Base-by-base conservation (phyloP, 1,284 basidiomycete species). In the Marasmius oreades region DNA sequence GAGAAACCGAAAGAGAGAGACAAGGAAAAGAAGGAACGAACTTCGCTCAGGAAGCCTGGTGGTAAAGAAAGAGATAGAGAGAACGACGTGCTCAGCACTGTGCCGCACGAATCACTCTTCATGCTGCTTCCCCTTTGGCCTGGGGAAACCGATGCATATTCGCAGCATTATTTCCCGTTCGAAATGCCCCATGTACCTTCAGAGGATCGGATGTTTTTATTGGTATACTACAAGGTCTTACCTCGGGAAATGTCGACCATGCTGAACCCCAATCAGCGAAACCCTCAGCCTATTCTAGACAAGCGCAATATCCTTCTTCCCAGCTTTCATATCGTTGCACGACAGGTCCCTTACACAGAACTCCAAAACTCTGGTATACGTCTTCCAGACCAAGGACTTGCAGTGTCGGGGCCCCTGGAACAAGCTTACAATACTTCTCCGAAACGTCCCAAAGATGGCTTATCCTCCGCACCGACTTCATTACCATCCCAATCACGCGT, bases 101-200 rank as follows among this genome's bases (percentile, higher is more conserved):
- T 59, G n/a, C 58, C 58, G 12, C 39, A n/a, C 11, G 55, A 59
- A 37, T 39, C 55, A 5, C 53, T 56, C 18, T 56, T 59, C 39
- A 59, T 59, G 58, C 51, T 59, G 5, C 42, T 59, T n/a, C 58
- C 58, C 6, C 55, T 59, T 14, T 59, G 58, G 58, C 58, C 58
- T 12, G 55, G 47, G 31, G 58, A 59, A 24, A 59, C 58, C 5
- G 57, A 59, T 48, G 12, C 44, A 3, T 28, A 56, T 39, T 51
- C 55, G 6, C 55, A 55, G 24, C 51, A 37, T 5, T 28, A 16
- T 6, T 51, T 18, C 33, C 55, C 58, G 8, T 59, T 53, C 22
- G 33, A 53, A n/a, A 36, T 39, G 26, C 58, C 58, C 3, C 6
- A 31, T 11, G 48, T 56, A 6, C 34, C 51, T 6, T 8, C 37